These are phyloP conservation scores for Sarocladiaceae sp. DNA, from an alignment of 2,329 filamentous ascomycete genomes.

Conservation along the genomic window DNA sequence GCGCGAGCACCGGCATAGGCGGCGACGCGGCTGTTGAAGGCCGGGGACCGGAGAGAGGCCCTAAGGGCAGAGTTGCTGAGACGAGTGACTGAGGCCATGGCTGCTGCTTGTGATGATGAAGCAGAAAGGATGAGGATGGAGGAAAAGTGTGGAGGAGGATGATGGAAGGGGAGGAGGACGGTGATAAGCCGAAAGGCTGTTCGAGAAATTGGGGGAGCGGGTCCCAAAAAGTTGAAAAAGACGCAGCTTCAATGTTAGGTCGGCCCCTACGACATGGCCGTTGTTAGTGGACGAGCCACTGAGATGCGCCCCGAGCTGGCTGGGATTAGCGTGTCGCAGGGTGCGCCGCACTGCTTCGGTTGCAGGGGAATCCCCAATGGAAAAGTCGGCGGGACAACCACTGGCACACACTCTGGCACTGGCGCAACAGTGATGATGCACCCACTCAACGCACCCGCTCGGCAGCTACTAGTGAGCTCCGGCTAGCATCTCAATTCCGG, in stretches of 20 bases:
- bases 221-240: conserved; percentile 24
- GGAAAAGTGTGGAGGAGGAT: conserved; percentile 21
- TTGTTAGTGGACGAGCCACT: neutral
- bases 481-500: neutral
- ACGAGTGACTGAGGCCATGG: conserved; percentile 82
- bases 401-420: no score
- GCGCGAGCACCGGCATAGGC: conserved; percentile 80
- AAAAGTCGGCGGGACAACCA: conserved; percentile 10
- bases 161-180: conserved; percentile 26
- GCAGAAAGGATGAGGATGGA: conserved; percentile 25
- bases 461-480: conserved; percentile 7
- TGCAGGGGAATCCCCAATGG: neutral
- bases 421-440: no score
- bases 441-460: no score
- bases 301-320: neutral
- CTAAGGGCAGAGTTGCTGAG: conserved; percentile 78
- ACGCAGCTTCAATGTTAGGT: conserved; percentile 20
- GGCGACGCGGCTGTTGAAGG: conserved; percentile 63
- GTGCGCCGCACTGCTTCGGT: no score
- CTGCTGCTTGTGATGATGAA: conserved; percentile 24
- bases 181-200: conserved; percentile 13
- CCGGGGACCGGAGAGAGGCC: conserved; percentile 64
- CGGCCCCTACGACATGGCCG: conserved; percentile 1
- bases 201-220: conserved; percentile 15
- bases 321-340: neutral